Base-by-base conservation (phyloP, 1,284 basidiomycete genomes). In the Puccinia novopanici region DNA sequence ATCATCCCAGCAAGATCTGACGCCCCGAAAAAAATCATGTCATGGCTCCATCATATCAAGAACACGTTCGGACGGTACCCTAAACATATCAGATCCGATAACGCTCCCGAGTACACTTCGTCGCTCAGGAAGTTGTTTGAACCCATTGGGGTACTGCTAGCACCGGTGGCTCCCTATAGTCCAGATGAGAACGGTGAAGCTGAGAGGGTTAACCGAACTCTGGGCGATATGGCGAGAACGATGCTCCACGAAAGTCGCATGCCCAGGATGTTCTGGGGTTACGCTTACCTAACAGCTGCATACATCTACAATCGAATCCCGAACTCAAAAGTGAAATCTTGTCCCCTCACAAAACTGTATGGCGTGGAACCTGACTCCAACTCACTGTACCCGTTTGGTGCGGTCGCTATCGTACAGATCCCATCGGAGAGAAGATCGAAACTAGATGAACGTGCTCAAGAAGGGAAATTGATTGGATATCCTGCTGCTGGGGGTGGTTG, bases 171-270 rank as follows among this genome's bases (percentile, higher is more conserved):
- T 1, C 73, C 73, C n/a, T 75, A 75, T 27, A 22, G 10, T 10
- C 73, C 73, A 12, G 37, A 63, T 2, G 34, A 75, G 30, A 75
- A 75, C 22, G 73, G 73, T 3, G 57, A 59, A 12, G 73, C 73
- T 10, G 73, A 75, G 27, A 37, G 73, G 63, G 40, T 75, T 8
- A 75, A 75, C 27, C 15, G 73, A 2, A 75, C 57, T 22, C n/a
- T 75, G 1, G 42, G 57, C 10, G 42, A 75, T 37, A 75, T 75
- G 73, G 73, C 54, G 2, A 40, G 57, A 42, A 61, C 55, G 5
- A 75, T 75, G 73, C 27, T 75, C 15, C 27, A 59, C 40, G 37
- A 5, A 6, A 40, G 27, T 9, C 3, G n/a, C 1, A 19, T 63
- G 24, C 73, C 73, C 6, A 37, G n/a, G 4, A 27, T 40, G 9